phyloP scores from a whole-genome alignment of 441 rosid species.

The Daphne laureola region DNA sequence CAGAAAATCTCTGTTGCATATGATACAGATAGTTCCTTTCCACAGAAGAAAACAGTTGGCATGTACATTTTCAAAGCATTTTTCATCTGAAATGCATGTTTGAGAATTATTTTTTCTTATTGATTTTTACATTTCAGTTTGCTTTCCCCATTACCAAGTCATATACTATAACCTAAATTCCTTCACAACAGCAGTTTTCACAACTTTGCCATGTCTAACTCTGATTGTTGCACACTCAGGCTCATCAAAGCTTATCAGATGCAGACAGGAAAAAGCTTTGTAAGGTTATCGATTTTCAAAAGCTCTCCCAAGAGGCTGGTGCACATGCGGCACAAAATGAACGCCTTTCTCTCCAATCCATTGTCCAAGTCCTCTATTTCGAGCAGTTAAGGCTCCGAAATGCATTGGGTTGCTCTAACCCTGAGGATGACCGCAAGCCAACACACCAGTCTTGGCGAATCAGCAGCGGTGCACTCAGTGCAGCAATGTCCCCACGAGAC shows the following conservation, averaged over 20 bases:
- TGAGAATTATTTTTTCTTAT: no score
- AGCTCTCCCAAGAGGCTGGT: constrained; percentile 95
- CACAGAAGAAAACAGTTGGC: no score
- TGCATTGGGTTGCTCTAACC: constrained; percentile 54
- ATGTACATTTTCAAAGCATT: no score
- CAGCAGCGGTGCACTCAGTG: constrained; percentile 95
- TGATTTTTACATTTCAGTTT: no score
- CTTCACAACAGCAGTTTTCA: no score
- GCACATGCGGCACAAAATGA: constrained; percentile 97
- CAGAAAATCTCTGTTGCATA: not conserved
- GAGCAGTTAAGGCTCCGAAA: constrained; percentile 90
- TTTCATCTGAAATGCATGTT: no score
- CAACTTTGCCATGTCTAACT: constrained; percentile 10
- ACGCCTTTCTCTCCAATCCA: constrained; percentile 91
- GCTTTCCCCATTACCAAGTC: no score
- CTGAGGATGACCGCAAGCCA: constrained; percentile 73
- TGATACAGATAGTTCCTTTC: not conserved
- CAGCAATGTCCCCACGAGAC: constrained; percentile 95
- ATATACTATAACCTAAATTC: no score
- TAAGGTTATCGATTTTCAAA: constrained; percentile 84
- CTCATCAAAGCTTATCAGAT: constrained; percentile 69
- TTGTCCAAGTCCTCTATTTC: constrained; percentile 92
- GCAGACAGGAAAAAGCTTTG: constrained; percentile 76
- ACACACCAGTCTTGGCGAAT: constrained; percentile 84
- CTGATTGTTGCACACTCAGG: constrained; percentile 32